Base-by-base conservation (phyloP, 73 alveolate genomes). In the Paramecium tetraurelia region DNA sequence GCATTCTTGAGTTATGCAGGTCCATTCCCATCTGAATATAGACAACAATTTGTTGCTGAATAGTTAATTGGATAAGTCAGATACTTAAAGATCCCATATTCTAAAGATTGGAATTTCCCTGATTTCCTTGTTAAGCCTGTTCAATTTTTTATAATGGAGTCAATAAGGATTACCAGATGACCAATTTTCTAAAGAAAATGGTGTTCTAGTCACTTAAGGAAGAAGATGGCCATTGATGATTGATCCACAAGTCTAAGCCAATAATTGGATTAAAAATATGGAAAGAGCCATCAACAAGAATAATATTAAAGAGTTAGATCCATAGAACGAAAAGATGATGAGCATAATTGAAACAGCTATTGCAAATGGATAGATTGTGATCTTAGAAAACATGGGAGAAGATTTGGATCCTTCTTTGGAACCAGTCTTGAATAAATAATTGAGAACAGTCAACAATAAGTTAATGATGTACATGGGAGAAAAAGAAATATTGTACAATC, bases 361-460 rank as follows among this genome's bases (percentile, higher is more conserved):
- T 27, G 71, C 94, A 4, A 20, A 24, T 77, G 94, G 94, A 24
- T 59, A 89, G 33, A 85, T 89, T 8, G 92, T 89, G 11, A 89
- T 89, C 7, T 48, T 89, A 7, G 86, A 89, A 71, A 85, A 97
- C 93, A 97, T 97, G 43, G 99, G 96, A 70, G 98, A 99, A 93
- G 99, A 98, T 70, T 86, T 98, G 77, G 99, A 99, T 94, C 99
- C 99, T n/a, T 94, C 99, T 2, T 96, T 99, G 33, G 99, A 99
- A 92, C 99, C 99, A 59, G 96, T 99, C 89, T 94, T 99, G 57
- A 96, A 97, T 41, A 97, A 97, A 85, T 93, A 98, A 53, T 57
- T 96, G 89, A 92, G 86, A 53, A 95, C 90, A 83, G 92, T 95
- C 43, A 87, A 92, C 10, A 95, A 96, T 85, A 94, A 76, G 57